Evolutionary conservation across 2,329 filamentous ascomycete genomes (phyloP), one percentile per base, ranked within the genome.

Genomic region (Alternaria alternata): DNA sequence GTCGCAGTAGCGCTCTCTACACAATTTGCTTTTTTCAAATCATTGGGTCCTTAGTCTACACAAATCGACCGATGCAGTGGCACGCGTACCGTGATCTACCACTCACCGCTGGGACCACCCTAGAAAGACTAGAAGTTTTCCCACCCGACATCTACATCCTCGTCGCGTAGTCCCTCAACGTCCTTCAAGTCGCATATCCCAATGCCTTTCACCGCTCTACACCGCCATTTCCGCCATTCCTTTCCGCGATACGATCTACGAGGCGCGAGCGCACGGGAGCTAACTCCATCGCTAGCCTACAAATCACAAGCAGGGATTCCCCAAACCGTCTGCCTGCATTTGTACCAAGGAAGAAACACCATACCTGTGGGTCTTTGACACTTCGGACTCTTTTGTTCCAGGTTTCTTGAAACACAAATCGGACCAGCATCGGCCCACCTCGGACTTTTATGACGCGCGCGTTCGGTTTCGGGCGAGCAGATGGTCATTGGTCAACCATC

Each of bases 171-270:
- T 24, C 46, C 49, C 30, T 44, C 42, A 54, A 52, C 34, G 49
- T 52, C 48, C 34, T 18, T 53, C 30, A 51, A 18, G 42, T 28
- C 30, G 41, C 41, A 57, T 30, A 7, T 43, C 18, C 28, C 20
- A 28, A n/a, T 60, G 51, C 49, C 57, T 61, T 65, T 64, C 68
- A 69, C 67, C 65, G 67, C 65, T 38, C 59, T 64, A 64, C 67
- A 69, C 65, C 64, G 63, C 63, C 54, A 51, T 64, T 66, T 59
- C 46, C 46, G 36, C 42, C 9, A 41, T 36, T 20, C 41, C 42
- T 47, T 47, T 53, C 49, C 52, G 34, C 61, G 18, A 52, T 34
- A 60, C 51, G 57, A 55, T 51, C 56, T 43, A 51, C 53, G 14
- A 48, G 48, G 60, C 57, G 43, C 32, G 46, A 49, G 52, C 57